A percentile compares a stretch with the other conserved stretches of the same genome.
phyloP scores from a whole-genome alignment of 257 asterid species.

The Capsicum pubescens region DNA sequence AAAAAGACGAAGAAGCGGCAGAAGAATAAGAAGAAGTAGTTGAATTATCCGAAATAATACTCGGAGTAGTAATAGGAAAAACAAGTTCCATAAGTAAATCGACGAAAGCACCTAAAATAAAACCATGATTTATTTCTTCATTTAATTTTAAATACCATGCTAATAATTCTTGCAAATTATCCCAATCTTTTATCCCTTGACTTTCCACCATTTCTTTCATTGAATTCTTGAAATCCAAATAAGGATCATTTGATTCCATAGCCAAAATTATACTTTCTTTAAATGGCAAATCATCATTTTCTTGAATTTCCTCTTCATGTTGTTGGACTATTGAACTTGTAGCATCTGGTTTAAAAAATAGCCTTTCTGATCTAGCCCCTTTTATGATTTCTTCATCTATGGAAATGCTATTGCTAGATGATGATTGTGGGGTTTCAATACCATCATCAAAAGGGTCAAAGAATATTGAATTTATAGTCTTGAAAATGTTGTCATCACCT shows the following conservation, averaged over 20 bases:
- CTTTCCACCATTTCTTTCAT: constrained; percentile 91
- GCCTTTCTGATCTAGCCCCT: constrained; percentile 60
- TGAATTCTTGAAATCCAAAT: constrained; percentile 79
- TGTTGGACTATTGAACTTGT: constrained; percentile 47
- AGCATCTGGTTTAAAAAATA: constrained; percentile 74
- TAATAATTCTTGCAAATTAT: constrained; percentile 70
- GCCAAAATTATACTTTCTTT: constrained; percentile 73
- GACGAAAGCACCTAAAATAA: constrained; percentile 75
- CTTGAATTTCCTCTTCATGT: constrained; percentile 3
- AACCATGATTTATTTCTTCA: constrained; percentile 64
- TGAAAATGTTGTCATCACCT: constrained; percentile 29
- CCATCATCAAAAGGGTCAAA: constrained; percentile 49
- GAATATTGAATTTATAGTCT: constrained; percentile 62
- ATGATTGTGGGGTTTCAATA: constrained; percentile 45
- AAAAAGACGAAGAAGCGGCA: constrained; percentile 61
- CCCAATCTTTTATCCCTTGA: constrained; percentile 81
- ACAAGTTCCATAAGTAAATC: constrained; percentile 62
- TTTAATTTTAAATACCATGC: constrained; percentile 87
- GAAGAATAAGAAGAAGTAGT: constrained; percentile 51
- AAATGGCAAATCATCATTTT: constrained; percentile 39
- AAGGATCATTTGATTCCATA: constrained; percentile 82
- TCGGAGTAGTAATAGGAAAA: constrained; percentile 35
- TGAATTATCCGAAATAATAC: constrained; percentile 18
- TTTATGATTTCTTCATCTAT: constrained; percentile 45
- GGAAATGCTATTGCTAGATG: constrained; percentile 39